A percentile compares a stretch with the other conserved stretches of the same genome.
Evolutionary conservation across 352 stramenopile species (phyloP).

Genomic region (Phytophthora kernoviae): DNA sequence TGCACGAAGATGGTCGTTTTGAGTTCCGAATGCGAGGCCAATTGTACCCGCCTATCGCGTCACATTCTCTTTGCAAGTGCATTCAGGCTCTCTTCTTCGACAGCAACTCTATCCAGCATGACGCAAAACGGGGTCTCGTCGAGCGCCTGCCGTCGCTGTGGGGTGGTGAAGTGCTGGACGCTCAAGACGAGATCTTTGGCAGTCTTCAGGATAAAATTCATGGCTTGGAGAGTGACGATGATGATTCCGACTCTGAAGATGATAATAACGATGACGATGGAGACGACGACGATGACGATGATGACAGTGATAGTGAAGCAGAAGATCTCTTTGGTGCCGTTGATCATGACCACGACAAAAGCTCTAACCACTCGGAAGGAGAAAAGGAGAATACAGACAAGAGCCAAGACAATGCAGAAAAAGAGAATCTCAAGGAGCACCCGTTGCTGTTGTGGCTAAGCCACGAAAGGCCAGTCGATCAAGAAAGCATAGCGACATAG

Average conservation of each 20-base stretch:
- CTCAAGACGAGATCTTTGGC: slow-evolving; percentile 67
- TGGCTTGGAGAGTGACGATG: slow-evolving; percentile 50
- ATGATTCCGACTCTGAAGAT: slow-evolving; percentile 58
- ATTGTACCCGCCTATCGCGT: slow-evolving; percentile 75
- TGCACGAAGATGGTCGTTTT: slow-evolving; percentile 66
- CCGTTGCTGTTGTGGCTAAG: slow-evolving; percentile 11
- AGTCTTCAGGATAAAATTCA: slow-evolving; percentile 37
- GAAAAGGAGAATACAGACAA: slow-evolving; percentile 15
- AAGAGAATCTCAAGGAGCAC: neutral
- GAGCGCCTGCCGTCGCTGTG: slow-evolving; percentile 77
- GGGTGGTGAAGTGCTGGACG: slow-evolving; percentile 64
- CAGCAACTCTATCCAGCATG: slow-evolving; percentile 79
- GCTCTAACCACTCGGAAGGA: slow-evolving; percentile 1
- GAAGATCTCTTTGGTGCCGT: slow-evolving; percentile 38
- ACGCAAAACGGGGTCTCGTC: slow-evolving; percentile 75
- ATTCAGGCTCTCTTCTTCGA: slow-evolving; percentile 83
- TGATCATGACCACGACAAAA: slow-evolving; percentile 6
- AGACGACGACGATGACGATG: slow-evolving; percentile 38
- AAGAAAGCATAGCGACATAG: slow-evolving; percentile 15
- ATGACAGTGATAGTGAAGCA: slow-evolving; percentile 43
- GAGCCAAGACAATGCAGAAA: slow-evolving; percentile 2
- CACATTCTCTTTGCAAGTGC: slow-evolving; percentile 64
- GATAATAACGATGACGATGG: slow-evolving; percentile 43
- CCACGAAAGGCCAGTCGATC: slow-evolving; percentile 17
- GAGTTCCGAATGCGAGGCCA: slow-evolving; percentile 74